These are phyloP conservation scores for Hamigera avellanea DNA, from an alignment of 495 filamentous ascomycete species.

Conservation along the genomic window DNA sequence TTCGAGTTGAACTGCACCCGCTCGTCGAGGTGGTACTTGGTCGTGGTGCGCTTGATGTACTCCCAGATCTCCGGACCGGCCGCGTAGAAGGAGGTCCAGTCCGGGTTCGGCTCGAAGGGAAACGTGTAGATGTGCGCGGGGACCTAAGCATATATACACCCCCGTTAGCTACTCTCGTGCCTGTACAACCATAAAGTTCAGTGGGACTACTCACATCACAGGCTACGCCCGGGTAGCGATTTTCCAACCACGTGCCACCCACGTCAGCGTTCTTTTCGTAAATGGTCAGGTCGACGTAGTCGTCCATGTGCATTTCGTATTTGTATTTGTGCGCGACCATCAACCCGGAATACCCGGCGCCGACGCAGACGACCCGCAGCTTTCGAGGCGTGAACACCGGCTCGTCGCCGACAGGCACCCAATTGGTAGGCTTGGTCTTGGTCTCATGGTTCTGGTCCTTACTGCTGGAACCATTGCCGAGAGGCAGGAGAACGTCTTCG, in stretches of 20 bases:
- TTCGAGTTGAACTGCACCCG: constrained; percentile 30
- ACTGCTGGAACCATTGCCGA: no score
- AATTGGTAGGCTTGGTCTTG: no score
- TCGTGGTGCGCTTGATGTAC: constrained; percentile 41
- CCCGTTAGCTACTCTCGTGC: background rate
- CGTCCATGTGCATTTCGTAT: constrained; percentile 10
- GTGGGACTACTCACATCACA: constrained; percentile 15
- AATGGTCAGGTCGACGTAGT: constrained; percentile 15
- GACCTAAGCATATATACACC: background rate
- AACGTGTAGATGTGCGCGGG: constrained; percentile 27
- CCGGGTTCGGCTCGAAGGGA: constrained; percentile 47
- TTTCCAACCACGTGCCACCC: constrained; percentile 31
- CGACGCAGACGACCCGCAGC: constrained; percentile 21
- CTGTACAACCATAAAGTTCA: background rate
- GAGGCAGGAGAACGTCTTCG: no score
- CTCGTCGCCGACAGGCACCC: no score
- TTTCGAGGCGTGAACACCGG: background rate
- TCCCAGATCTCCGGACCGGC: constrained; percentile 44
- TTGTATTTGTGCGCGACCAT: constrained; percentile 20
- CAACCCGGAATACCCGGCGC: constrained; percentile 27
- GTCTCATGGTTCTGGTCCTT: no score
- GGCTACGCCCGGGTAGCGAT: constrained; percentile 22
- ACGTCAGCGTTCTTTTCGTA: constrained; percentile 29
- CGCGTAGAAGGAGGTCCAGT: constrained; percentile 49
- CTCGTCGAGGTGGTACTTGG: constrained; percentile 41